Percentiles rank a stretch among this genome's conserved stretches.
phyloP scores from a whole-genome alignment of 2,329 filamentous ascomycete genomes.

The Escovopsis sp. region DNA sequence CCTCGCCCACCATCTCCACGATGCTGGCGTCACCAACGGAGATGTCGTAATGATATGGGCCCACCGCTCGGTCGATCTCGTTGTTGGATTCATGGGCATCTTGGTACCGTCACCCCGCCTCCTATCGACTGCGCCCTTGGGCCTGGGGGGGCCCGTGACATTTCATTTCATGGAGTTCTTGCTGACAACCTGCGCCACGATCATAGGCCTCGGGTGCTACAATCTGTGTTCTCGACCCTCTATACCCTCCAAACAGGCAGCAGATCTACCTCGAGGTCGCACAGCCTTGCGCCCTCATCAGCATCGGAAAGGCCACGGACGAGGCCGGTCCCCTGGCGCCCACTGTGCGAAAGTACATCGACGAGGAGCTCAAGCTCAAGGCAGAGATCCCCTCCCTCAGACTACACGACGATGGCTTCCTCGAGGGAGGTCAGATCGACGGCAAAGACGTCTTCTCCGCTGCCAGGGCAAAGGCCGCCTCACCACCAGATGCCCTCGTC shows the following conservation, averaged over 20 bases:
- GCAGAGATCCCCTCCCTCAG: conserved; percentile 60
- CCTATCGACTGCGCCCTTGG: neutral
- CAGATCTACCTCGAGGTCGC: conserved; percentile 51
- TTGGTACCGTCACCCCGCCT: conserved; percentile 14
- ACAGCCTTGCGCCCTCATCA: conserved; percentile 28
- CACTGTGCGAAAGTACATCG: conserved; percentile 46
- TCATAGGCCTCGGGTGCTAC: conserved; percentile 36
- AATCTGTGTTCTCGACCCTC: conserved; percentile 57
- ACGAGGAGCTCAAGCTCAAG: conserved; percentile 54
- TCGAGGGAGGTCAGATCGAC: conserved; percentile 50
- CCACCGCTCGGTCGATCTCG: conserved; percentile 45
- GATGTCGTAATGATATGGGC: conserved; percentile 92
- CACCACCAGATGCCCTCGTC: neutral
- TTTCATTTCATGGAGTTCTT: too few species aligned
- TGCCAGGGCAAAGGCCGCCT: neutral
- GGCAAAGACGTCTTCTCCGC: conserved; percentile 38
- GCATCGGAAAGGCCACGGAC: conserved; percentile 55
- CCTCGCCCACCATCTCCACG: conserved; percentile 62
- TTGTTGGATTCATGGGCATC: conserved; percentile 63
- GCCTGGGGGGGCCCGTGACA: too few species aligned
- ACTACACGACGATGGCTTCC: conserved; percentile 53
- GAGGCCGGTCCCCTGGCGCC: conserved; percentile 36
- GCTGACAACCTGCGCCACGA: neutral
- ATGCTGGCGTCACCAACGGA: conserved; percentile 56
- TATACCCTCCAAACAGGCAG: conserved; percentile 16